Percentiles rank a stretch among this genome's conserved stretches.
Conservation (phyloP, 1,284 basidiomycete species). For the Marasmius fiardii region DNA sequence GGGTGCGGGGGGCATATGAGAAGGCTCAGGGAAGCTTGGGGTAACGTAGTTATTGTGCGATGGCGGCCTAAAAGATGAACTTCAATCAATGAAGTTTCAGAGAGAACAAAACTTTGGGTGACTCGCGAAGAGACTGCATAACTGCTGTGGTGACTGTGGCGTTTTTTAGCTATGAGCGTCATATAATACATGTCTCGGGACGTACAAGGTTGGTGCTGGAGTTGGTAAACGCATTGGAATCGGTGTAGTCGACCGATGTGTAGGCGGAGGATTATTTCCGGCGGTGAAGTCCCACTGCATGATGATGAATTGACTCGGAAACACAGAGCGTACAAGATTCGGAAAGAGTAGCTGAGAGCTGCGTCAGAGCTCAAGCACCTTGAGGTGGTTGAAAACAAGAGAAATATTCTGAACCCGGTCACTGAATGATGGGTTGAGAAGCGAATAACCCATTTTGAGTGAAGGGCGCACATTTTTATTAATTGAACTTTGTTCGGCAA, state of each 20-base stretch:
- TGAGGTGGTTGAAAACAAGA: neutral
- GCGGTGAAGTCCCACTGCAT: slow-evolving; percentile 1
- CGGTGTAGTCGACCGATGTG: neutral
- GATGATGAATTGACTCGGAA: neutral
- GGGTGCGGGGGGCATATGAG: neutral
- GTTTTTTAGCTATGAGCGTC: neutral
- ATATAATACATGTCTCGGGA: neutral
- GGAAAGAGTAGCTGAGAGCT: neutral
- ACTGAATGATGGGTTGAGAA: too few species aligned
- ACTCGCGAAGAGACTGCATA: neutral
- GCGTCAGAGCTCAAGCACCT: neutral
- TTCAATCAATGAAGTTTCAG: neutral
- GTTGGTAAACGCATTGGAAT: neutral
- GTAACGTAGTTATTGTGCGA: neutral
- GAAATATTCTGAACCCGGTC: neutral
- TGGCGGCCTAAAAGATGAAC: neutral
- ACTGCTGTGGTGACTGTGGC: neutral
- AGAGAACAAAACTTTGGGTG: neutral
- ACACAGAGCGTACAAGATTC: neutral
- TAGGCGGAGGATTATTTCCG: neutral
- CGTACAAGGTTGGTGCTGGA: neutral
- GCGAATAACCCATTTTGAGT: too few species aligned
- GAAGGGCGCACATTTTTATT: too few species aligned
- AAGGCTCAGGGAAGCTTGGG: neutral
- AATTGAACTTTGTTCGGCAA: too few species aligned